Conservation (phyloP, 192 early-diverging fungal species). For the Entomortierella beljakovae region DNA sequence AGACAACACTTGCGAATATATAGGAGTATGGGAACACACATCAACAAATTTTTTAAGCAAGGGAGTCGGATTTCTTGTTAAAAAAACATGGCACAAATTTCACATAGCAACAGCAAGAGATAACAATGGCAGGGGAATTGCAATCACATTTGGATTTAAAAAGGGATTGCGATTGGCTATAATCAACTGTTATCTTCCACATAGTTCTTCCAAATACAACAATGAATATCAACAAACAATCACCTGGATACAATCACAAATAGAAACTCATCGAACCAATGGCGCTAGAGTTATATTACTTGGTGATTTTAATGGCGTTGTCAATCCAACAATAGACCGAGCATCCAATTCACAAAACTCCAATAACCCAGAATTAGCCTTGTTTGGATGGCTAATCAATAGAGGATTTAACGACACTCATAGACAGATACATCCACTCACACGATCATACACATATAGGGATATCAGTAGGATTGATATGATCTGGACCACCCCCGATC, state of each 20-base stretch:
- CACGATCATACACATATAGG: not conserved
- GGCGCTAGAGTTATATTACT: not conserved
- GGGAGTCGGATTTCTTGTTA: constrained; percentile 13
- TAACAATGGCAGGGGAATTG: not conserved
- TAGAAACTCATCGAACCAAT: not conserved
- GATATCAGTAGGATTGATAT: constrained; percentile 7
- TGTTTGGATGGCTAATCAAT: not conserved
- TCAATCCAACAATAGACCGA: constrained; percentile 15
- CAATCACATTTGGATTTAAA: not conserved
- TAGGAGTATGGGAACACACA: not conserved
- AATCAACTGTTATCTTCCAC: constrained; percentile 16
- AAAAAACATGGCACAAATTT: not conserved
- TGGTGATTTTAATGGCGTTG: constrained; percentile 22
- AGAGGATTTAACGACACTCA: constrained; percentile 7
- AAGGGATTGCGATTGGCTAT: not conserved
- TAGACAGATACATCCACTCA: not conserved
- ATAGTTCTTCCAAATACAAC: too few relatives aligned
- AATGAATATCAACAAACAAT: not conserved
- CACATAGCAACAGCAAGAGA: not conserved
- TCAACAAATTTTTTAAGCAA: not conserved
- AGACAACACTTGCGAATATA: not conserved
- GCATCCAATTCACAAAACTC: not conserved
- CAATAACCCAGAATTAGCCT: not conserved
- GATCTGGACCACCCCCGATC: not conserved
- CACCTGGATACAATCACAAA: not conserved